Evolutionary conservation across 208 protist species (phyloP), one percentile per base, ranked within the genome.

Genomic region (Jaenimonas drosophilae): DNA sequence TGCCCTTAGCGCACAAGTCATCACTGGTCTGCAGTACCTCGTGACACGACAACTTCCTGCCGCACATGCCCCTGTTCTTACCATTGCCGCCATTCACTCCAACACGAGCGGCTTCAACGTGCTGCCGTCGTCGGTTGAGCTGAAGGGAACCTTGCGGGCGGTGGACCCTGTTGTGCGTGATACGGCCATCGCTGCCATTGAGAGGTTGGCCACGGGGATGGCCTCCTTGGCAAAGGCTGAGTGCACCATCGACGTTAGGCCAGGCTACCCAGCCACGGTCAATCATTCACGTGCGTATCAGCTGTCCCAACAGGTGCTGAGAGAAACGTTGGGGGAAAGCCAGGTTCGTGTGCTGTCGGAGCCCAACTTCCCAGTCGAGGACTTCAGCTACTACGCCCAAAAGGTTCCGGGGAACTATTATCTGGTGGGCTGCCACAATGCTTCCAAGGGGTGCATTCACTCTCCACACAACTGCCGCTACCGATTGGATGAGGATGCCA

Each of bases 71-170:
- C 74, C 74, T 0, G 64, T 83, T n/a, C 40, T 78, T n/a, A 76
- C 63, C 16, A 32, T 84, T 20, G 34, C 59, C 25, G 55, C 53
- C 9, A 54, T 76, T 25, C 34, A 55, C 24, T 58, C 70, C n/a
- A 56, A 56, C 36, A 66, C 53, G 16, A 62, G 65, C 51, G 66
- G 55, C 62, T 78, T 62, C 50, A 83, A 77, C 33, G 66, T 83
- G 29, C 73, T 83, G 17, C 57, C 75, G 2, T 59, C 76, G 31
- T 52, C 26, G 33, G 69, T 69, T 9, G 53, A 59, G 29, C 29
- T 83, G 44, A 62, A 65, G n/a, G 57, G 67, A 9, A 69, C 73
- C 16, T 48, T 82, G 51, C 73, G 73, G 16, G 70, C 51, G 32
- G 27, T 39, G 1, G 59, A 74, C 51, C 40, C 30, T 0, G 42